These are phyloP conservation scores for Solanum lignicaule DNA, from an alignment of 257 asterid genomes.

Conservation along the genomic window DNA sequence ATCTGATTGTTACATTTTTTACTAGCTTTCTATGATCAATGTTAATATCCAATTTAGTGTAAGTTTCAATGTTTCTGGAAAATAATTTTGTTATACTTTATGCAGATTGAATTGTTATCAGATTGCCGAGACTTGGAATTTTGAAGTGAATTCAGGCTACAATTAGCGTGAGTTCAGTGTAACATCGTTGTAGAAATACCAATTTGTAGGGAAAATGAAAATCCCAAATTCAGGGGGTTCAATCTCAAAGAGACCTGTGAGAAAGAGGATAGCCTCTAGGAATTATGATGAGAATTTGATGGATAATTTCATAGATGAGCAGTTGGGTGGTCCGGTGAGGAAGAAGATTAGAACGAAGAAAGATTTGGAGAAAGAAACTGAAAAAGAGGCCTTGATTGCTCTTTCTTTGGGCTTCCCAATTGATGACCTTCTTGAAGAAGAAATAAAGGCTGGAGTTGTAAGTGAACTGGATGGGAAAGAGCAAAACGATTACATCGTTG, in stretches of 20 bases:
- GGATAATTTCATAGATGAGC: conserved; percentile 29
- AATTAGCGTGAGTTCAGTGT: background rate
- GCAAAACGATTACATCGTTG: conserved; percentile 75
- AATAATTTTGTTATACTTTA: background rate
- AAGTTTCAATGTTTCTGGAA: background rate
- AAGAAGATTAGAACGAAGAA: conserved; percentile 40
- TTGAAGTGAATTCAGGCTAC: background rate
- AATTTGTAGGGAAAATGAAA: background rate
- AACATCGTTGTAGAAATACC: background rate
- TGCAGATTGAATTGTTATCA: background rate
- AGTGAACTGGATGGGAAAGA: conserved; percentile 54
- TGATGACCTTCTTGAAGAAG: conserved; percentile 56
- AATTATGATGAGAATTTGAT: conserved; percentile 46
- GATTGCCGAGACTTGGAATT: background rate
- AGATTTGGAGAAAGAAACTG: conserved; percentile 70
- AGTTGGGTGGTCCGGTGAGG: conserved; percentile 33
- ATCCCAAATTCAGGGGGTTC: conserved; percentile 23
- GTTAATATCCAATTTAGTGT: background rate
- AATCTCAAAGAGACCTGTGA: conserved; percentile 35
- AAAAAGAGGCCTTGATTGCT: conserved; percentile 70
- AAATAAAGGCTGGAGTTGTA: conserved; percentile 56
- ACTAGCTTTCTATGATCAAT: background rate
- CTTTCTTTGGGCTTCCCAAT: conserved; percentile 75
- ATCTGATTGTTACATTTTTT: background rate
- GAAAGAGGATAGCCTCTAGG: conserved; percentile 31